Evolutionary conservation across 805 yeast genomes (phyloP).

Genomic region (Ogataea salicorniae): DNA sequence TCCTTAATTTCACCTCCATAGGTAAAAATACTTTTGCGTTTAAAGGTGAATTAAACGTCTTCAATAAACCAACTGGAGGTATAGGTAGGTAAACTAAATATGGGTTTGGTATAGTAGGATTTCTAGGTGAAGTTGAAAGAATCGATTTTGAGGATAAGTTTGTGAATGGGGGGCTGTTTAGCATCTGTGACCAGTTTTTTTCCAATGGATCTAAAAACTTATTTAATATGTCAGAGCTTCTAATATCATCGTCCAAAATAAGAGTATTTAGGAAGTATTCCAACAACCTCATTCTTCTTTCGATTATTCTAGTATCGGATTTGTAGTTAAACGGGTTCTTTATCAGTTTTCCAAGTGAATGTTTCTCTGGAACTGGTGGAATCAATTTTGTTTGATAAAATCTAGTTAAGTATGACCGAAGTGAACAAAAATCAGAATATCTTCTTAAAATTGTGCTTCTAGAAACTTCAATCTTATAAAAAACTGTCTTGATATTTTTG

Average conservation of each 20-base stretch:
- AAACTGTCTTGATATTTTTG: constrained; percentile 28
- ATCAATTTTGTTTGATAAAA: constrained; percentile 82
- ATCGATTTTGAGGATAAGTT: constrained; percentile 42
- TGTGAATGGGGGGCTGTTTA: constrained; percentile 33
- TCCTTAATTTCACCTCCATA: constrained; percentile 19
- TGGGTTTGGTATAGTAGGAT: constrained; percentile 51
- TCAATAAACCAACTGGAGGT: constrained; percentile 28
- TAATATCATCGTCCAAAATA: constrained; percentile 30
- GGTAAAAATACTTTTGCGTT: constrained; percentile 24
- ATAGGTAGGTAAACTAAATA: constrained; percentile 44
- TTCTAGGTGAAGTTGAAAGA: constrained; percentile 43
- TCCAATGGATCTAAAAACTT: constrained; percentile 50
- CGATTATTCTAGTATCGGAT: constrained; percentile 33
- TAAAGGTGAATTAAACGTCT: constrained; percentile 23
- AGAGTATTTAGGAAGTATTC: constrained; percentile 39
- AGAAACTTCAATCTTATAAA: constrained; percentile 23
- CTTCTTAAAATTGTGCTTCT: constrained; percentile 51
- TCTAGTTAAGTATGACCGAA: constrained; percentile 62
- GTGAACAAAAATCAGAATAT: constrained; percentile 86
- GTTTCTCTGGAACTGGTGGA: constrained; percentile 95
- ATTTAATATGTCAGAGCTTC: constrained; percentile 34
- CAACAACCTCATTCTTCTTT: constrained; percentile 43
- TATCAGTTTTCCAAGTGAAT: constrained; percentile 38
- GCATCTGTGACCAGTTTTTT: constrained; percentile 44
- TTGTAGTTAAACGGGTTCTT: constrained; percentile 30